Conservation (phyloP, 768 basidiomycete genomes). For the Rhizopogon vesiculosus region DNA sequence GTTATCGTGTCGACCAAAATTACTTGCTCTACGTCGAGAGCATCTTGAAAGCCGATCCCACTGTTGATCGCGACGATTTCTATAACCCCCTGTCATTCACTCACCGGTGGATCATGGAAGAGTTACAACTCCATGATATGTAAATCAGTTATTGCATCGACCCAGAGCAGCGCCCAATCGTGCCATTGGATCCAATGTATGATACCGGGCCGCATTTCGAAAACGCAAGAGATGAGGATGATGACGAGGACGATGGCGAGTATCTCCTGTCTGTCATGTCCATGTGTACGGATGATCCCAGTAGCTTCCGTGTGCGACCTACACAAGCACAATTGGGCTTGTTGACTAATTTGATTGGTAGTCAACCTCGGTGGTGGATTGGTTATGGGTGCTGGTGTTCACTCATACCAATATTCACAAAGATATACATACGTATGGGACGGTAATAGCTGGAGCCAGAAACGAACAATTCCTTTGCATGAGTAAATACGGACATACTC, state of each 20-base stretch:
- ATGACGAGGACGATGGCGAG: too few relatives aligned
- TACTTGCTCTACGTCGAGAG: neutral
- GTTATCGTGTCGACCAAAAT: neutral
- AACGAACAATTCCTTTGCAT: too few relatives aligned
- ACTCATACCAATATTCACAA: too few relatives aligned
- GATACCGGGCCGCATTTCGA: too few relatives aligned
- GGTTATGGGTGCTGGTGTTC: too few relatives aligned
- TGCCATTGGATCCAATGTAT: too few relatives aligned
- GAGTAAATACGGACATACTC: too few relatives aligned
- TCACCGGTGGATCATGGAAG: neutral
- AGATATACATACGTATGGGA: too few relatives aligned
- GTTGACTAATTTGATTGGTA: neutral
- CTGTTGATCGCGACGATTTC: too few relatives aligned
- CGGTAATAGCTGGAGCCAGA: too few relatives aligned
- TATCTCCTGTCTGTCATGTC: neutral
- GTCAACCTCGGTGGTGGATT: neutral
- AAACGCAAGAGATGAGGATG: too few relatives aligned
- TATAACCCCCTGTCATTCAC: neutral
- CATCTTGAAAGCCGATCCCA: neutral
- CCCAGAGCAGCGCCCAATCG: too few relatives aligned
- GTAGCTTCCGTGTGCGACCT: neutral
- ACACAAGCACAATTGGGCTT: neutral
- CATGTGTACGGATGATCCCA: neutral
- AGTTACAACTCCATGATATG: neutral
- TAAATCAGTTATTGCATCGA: neutral